Base-by-base conservation (phyloP, 306 rosid genomes). In the Urtica urens region DNA sequence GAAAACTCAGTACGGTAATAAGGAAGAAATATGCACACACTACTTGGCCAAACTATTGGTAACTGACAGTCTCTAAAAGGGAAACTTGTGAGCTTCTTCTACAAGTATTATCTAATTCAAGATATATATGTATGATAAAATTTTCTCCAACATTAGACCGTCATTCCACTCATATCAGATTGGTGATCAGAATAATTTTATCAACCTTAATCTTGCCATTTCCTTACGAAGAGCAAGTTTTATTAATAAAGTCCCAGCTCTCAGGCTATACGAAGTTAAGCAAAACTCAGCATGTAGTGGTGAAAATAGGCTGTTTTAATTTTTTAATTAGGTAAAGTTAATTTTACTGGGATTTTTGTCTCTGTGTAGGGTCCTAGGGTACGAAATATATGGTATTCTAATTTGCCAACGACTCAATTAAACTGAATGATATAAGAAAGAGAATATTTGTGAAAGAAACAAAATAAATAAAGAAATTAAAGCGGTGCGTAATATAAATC, bases 291-390 rank as follows among this genome's bases (percentile, higher is more conserved):
- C n/a, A n/a, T n/a, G n/a, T n/a, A n/a, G n/a, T n/a, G n/a, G n/a
- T n/a, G n/a, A n/a, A 7, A 35, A 10, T 35, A 35, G 40, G 40
- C 4, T 3, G 11, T 10, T 13, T 10, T 35, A 35, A 35, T 35
- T 35, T 14, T 35, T 7, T 35, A 10, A 16, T 35, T 35, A 1
- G 19, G 23, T 41, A 10, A 44, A 13, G 16, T n/a, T 16, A 18
- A 15, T 29, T 49, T 28, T 23, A 49, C 30, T 37, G 33, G 38
- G 30, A 49, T 29, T 49, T 49, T 20, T 23, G 54, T 49, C 38
- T 3, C 30, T 22, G 12, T 0, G n/a, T n/a, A n/a, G n/a, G n/a
- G n/a, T 16, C n/a, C 11, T 35, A 35, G n/a, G 40, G 54, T 28
- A 49, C 54, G 39, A 18, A 45, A 12, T 14, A 19, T 19, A 21